A percentile compares a stretch with the other conserved stretches of the same genome.
phyloP scores from a whole-genome alignment of 495 filamentous ascomycete species.

The Pseudomonodictys pantanalensis region DNA sequence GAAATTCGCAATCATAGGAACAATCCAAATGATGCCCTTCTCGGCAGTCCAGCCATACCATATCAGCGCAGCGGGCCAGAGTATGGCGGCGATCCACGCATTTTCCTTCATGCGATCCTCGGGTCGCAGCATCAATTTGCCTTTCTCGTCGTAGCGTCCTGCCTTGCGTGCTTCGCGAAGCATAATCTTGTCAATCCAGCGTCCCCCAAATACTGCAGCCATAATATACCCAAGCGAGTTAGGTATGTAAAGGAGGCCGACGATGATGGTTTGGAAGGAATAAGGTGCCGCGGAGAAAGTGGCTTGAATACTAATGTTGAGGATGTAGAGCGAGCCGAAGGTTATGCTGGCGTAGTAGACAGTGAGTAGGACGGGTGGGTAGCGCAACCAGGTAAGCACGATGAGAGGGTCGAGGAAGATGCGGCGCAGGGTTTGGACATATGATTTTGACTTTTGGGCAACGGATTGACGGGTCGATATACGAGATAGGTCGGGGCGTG shows the following conservation, averaged over 20 bases:
- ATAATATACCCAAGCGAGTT: conserved; percentile 74
- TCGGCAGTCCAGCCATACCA: conserved; percentile 67
- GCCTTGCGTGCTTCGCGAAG: conserved; percentile 71
- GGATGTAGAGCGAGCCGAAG: conserved; percentile 77
- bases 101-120: conserved; percentile 92
- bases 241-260: conserved; percentile 82
- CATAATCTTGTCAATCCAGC: conserved; percentile 92
- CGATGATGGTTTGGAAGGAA: conserved; percentile 65
- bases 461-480: conserved; percentile 64
- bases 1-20: conserved; percentile 75
- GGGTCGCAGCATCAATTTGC: conserved; percentile 67
- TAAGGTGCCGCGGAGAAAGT: conserved; percentile 75
- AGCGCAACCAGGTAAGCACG: conserved; percentile 75
- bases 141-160: conserved; percentile 65
- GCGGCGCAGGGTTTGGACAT: conserved; percentile 56
- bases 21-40: conserved; percentile 58
- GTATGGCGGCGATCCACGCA: conserved; percentile 71
- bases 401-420: conserved; percentile 76
- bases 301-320: conserved; percentile 80
- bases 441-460: conserved; percentile 51
- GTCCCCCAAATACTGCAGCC: conserved; percentile 70
- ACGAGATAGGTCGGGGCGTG: conserved; percentile 47
- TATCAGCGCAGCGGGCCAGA: conserved; percentile 68
- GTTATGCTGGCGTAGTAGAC: conserved; percentile 81
- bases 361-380: conserved; percentile 72